phyloP scores from a whole-genome alignment of 1,139 yeast species.

The Magnusiomyces ingens region DNA sequence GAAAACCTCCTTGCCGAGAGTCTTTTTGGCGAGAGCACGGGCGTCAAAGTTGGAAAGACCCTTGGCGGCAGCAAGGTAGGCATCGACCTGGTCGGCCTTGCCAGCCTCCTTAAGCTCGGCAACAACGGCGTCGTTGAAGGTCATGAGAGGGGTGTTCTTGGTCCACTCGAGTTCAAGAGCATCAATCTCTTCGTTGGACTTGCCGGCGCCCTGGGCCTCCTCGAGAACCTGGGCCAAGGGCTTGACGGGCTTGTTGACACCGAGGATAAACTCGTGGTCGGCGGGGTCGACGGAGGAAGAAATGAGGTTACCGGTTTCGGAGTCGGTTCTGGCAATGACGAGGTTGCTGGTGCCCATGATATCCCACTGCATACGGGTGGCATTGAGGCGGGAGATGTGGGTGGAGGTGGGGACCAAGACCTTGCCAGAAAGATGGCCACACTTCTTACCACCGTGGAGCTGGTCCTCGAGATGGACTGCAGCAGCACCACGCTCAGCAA shows the following conservation, averaged over 20 bases:
- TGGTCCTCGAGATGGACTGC: slow-evolving; percentile 61
- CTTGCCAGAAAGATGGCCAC: slow-evolving; percentile 60
- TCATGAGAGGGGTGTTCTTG: slow-evolving; percentile 36
- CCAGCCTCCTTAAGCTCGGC: slow-evolving; percentile 29
- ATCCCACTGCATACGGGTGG: slow-evolving; percentile 61
- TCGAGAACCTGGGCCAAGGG: slow-evolving; percentile 45
- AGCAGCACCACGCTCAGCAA: slow-evolving; percentile 61
- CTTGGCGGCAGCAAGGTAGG: slow-evolving; percentile 27
- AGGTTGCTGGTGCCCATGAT: slow-evolving; percentile 54
- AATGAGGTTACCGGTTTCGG: slow-evolving; percentile 50
- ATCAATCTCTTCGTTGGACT: slow-evolving; percentile 33
- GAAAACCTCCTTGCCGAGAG: slow-evolving; percentile 32
- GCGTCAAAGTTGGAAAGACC: slow-evolving; percentile 34
- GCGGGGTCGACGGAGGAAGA: slow-evolving; percentile 50
- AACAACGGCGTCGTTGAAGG: slow-evolving; percentile 46
- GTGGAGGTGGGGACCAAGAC: slow-evolving; percentile 57
- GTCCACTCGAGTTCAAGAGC: slow-evolving; percentile 43
- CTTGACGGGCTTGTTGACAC: slow-evolving; percentile 36
- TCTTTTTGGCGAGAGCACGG: slow-evolving; percentile 31
- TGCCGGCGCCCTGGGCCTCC: slow-evolving; percentile 40
- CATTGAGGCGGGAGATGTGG: slow-evolving; percentile 49
- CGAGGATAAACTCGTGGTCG: slow-evolving; percentile 50
- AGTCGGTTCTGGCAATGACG: slow-evolving; percentile 55
- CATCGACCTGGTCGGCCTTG: slow-evolving; percentile 31
- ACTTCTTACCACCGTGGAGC: slow-evolving; percentile 58